Conservation (phyloP, 108 stramenopile species). For the Discostella pseudostelligera region DNA sequence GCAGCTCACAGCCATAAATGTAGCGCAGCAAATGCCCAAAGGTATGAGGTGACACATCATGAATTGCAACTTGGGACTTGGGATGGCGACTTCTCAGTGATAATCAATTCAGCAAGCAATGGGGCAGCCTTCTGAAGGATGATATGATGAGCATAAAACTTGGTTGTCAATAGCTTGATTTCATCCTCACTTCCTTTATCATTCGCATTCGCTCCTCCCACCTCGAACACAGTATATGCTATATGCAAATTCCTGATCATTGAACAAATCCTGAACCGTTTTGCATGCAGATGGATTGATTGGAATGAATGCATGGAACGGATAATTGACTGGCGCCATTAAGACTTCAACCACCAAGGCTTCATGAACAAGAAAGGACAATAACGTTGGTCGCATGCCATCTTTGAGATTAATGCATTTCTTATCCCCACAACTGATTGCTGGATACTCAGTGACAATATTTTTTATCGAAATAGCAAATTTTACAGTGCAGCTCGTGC, state of each 20-base stretch:
- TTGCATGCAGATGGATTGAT: neutral
- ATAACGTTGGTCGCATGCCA: no score
- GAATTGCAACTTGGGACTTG: neutral
- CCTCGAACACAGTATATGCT: neutral
- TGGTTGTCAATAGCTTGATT: neutral
- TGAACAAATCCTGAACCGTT: neutral
- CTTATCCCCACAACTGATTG: no score
- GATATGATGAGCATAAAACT: conserved; percentile 3
- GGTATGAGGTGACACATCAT: no score
- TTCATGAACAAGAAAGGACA: no score
- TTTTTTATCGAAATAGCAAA: no score
- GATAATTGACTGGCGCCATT: no score
- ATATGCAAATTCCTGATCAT: neutral
- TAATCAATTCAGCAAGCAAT: neutral
- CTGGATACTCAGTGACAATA: no score
- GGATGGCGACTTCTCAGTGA: neutral
- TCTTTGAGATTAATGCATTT: no score
- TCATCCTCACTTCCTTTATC: neutral
- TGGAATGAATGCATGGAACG: neutral
- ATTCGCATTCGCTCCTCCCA: neutral
- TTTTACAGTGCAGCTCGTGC: no score
- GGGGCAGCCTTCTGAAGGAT: neutral
- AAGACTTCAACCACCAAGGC: no score
- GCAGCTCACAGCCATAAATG: neutral
- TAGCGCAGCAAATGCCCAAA: neutral